Percentiles rank a stretch among this genome's conserved stretches.
Evolutionary conservation across 305 asterid genomes (phyloP).

Genomic region (Caryopteris hybrid): DNA sequence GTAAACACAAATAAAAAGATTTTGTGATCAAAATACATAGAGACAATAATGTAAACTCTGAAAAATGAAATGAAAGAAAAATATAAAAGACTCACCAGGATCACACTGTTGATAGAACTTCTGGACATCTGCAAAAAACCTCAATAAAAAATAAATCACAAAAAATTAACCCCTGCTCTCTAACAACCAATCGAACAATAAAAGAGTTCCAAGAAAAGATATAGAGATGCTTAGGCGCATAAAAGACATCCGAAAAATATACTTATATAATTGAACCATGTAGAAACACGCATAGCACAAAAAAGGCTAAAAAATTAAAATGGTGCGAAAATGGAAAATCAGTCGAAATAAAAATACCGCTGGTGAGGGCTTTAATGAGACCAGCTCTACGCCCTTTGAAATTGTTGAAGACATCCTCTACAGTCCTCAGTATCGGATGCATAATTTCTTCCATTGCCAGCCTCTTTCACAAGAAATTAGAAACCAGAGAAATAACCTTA

Average conservation of each 20-base stretch:
- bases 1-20: neutral
- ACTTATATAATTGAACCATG: neutral
- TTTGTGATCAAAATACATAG: neutral
- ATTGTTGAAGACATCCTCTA: conserved; percentile 75
- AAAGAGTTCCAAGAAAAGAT: neutral
- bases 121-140: conserved; percentile 35
- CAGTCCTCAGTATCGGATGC: conserved; percentile 52
- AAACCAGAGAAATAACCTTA: neutral
- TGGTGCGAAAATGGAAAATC: neutral
- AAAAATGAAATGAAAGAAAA: neutral
- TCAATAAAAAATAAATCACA: neutral
- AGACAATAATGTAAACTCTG: neutral
- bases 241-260: neutral
- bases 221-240: neutral
- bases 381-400: conserved; percentile 70
- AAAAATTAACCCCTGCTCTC: neutral
- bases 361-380: conserved; percentile 77
- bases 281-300: neutral
- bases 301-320: neutral
- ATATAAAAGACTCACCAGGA: conserved; percentile 32
- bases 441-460: conserved; percentile 54
- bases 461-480: conserved; percentile 1
- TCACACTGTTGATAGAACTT: conserved; percentile 36
- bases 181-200: neutral
- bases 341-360: conserved; percentile 29